Base-by-base conservation (phyloP, 257 asterid genomes). In the Marsdenia floribunda region DNA sequence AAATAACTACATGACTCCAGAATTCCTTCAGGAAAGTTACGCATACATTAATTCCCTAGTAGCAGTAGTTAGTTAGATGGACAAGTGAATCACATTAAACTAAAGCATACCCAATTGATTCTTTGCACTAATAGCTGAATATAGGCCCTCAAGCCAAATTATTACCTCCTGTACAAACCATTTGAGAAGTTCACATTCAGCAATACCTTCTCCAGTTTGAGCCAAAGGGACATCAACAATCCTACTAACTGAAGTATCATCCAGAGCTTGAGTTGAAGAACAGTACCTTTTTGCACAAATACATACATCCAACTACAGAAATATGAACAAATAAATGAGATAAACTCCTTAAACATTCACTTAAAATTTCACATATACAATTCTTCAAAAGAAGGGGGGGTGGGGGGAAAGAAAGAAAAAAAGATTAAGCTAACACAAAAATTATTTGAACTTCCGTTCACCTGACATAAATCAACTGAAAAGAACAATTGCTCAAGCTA, bases 171-270 rank as follows among this genome's bases (percentile, higher is more conserved):
- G 76, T 72, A 94, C 96, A 72, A 92, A 94, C 99, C 99, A 94
- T 80, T 89, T 83, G 68, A 94, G 93, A 77, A 94, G 97, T 82
- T 94, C 99, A 77, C 99, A 94, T 82, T 94, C 99, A 14, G 99
- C 99, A 75, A 94, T 94, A 50, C 99, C 99, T 90, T 94, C 99
- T 47, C 99, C 99, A 0, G 99, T 94, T 89, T 94, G 99, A 0
- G 99, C 99, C 87, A 94, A 84, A 53, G 97, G 97, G 53, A 94
- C 89, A 55, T 90, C 98, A 74, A 94, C 83, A 55, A 87, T 73
- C 35, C 93, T 93, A 13, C 75, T 85, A 46, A 42, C 79, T 24
- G 87, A 85, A 83, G 69, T 80, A 86, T 87, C 89, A 68, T 81
- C 68, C 19, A 66, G 21, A 38, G 85, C 81, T 87, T 88, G 90